Percentiles rank a stretch among this genome's conserved stretches.
Evolutionary conservation across 2,329 filamentous ascomycete genomes (phyloP).

Genomic region (Sclerotinia minor): DNA sequence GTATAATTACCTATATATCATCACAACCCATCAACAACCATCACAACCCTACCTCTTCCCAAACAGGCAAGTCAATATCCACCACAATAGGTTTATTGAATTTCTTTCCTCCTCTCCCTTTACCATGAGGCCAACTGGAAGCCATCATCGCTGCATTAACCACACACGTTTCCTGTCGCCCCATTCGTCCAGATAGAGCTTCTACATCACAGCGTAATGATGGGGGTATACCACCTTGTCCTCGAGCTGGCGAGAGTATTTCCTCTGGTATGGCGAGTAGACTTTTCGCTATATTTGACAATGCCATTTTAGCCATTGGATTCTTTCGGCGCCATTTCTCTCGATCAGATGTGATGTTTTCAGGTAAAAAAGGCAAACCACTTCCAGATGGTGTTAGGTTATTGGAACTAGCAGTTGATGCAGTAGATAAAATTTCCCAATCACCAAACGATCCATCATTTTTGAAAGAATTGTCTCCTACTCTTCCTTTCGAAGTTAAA

Average conservation of each 20-base stretch:
- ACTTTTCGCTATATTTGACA: slow-evolving; percentile 25
- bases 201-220: slow-evolving; percentile 47
- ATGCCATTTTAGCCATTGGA: slow-evolving; percentile 20
- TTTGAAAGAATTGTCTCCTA: slow-evolving; percentile 45
- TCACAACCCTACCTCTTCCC: slow-evolving; percentile 37
- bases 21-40: background rate
- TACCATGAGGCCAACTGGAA: slow-evolving; percentile 61
- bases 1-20: too few species aligned
- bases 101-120: slow-evolving; percentile 54
- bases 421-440: background rate
- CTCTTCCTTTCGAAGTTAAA: slow-evolving; percentile 49
- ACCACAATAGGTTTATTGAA: slow-evolving; percentile 84
- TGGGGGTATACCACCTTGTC: slow-evolving; percentile 47
- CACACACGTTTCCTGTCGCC: slow-evolving; percentile 65
- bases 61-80: slow-evolving; percentile 70
- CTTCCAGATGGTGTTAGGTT: background rate
- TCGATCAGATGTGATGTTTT: background rate
- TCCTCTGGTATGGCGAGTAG: slow-evolving; percentile 28
- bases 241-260: slow-evolving; percentile 34
- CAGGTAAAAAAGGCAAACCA: background rate
- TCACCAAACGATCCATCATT: slow-evolving; percentile 46
- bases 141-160: slow-evolving; percentile 78
- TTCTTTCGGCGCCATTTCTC: slow-evolving; percentile 1
- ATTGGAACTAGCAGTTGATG: background rate
- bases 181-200: slow-evolving; percentile 45